phyloP scores from a whole-genome alignment of 805 yeast species.

The Blastobotrys attinorum region DNA sequence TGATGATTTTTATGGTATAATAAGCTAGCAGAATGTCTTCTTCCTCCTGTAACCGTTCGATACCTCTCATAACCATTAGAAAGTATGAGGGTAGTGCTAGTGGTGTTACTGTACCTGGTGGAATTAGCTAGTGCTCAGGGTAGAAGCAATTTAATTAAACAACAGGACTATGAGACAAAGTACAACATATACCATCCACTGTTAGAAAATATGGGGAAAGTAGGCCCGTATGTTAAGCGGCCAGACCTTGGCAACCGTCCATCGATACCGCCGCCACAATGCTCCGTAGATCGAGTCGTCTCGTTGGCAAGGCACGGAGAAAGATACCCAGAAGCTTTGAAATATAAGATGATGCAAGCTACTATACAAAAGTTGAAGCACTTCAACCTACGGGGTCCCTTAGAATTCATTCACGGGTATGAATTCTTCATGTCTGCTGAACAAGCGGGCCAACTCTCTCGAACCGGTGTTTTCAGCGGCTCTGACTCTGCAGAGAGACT shows the following conservation, averaged over 20 bases:
- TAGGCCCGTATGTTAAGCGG: slow-evolving; percentile 5
- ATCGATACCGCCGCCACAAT: background rate
- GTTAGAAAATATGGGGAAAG: background rate
- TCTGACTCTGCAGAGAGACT: background rate
- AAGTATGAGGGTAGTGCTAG: too few species aligned
- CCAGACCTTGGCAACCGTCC: background rate
- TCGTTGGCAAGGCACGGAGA: slow-evolving; percentile 4
- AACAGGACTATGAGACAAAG: too few species aligned
- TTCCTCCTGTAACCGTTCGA: too few species aligned
- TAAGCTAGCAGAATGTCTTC: too few species aligned
- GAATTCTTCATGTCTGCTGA: background rate
- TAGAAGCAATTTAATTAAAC: too few species aligned
- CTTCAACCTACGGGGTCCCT: slow-evolving; percentile 1
- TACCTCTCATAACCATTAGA: too few species aligned
- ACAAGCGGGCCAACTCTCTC: slow-evolving; percentile 1
- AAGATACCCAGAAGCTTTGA: slow-evolving; percentile 1
- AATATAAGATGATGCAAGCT: background rate
- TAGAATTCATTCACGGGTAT: slow-evolving; percentile 2
- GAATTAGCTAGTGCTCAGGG: too few species aligned
- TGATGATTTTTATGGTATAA: too few species aligned
- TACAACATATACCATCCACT: too few species aligned
- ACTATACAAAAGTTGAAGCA: background rate
- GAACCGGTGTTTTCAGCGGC: slow-evolving; percentile 2
- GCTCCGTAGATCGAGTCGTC: slow-evolving; percentile 3
- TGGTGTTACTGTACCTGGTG: too few species aligned